Conservation (phyloP, 805 yeast genomes). For the Zygosaccharomyces lentus region DNA sequence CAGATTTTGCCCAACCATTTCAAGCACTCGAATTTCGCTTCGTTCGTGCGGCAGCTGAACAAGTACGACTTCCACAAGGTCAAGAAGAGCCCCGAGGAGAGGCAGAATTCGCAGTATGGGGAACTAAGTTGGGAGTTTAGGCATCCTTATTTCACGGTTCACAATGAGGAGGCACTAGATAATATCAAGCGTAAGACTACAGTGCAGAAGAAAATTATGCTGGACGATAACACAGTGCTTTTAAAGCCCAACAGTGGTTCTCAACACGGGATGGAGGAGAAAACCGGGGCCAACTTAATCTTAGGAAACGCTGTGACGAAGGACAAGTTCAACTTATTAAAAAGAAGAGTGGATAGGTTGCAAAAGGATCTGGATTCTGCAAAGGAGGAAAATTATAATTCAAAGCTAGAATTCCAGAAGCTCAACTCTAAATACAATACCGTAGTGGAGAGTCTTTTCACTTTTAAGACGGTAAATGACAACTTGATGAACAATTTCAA, state of each 20-base stretch:
- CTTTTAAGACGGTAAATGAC: constrained; percentile 54
- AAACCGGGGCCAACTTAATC: constrained; percentile 17
- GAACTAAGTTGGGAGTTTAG: constrained; percentile 91
- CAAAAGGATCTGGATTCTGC: constrained; percentile 25
- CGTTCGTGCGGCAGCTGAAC: constrained; percentile 91
- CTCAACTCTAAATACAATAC: constrained; percentile 59
- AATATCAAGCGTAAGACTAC: constrained; percentile 84
- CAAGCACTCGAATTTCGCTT: constrained; percentile 91
- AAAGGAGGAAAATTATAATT: constrained; percentile 24
- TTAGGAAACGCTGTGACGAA: constrained; percentile 26
- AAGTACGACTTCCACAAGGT: constrained; percentile 98
- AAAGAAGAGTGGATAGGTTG: constrained; percentile 35
- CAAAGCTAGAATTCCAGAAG: constrained; percentile 37
- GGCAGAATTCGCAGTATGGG: constrained; percentile 52
- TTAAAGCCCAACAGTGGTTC: constrained; percentile 10
- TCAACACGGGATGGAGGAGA: constrained; percentile 10
- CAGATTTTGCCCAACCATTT: constrained; percentile 87
- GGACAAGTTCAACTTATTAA: constrained; percentile 29
- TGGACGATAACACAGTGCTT: constrained; percentile 22
- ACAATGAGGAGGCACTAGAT: constrained; percentile 75
- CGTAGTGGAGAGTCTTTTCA: constrained; percentile 55
- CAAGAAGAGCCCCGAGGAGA: constrained; percentile 63
- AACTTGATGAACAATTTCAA: constrained; percentile 50
- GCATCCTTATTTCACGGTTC: constrained; percentile 80
- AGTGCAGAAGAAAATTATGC: constrained; percentile 41